Evolutionary conservation across 805 yeast genomes (phyloP), one percentile per base, ranked within the genome.

Genomic region (Yarrowia alimentaria): DNA sequence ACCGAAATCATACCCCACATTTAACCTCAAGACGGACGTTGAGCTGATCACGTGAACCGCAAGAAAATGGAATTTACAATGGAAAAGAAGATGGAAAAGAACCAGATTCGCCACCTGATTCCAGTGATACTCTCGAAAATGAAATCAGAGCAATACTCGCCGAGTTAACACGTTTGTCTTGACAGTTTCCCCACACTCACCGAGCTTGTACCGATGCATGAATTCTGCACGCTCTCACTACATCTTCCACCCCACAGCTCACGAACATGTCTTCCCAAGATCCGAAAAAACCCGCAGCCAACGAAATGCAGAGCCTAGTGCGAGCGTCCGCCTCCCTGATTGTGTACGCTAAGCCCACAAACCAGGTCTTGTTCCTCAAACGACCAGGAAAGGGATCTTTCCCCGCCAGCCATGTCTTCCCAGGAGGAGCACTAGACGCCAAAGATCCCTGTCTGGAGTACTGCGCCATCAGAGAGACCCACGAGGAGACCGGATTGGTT

Each of bases 391-490:
- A 43, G 28, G 66, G 65, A 13, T 38, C 63, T 6, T 64, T 55
- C 45, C 61, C 67, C 1, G 47, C 58, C 11, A 48, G 57, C 12
- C 62, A 62, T 48, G 68, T 62, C 14, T 64, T 63, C 35, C 68
- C 68, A 1, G 68, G 68, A 6, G 68, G 68, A 2, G 63, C 57
- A 1, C 29, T 55, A 13, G 68, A 64, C 12, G 42, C 56, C 4
- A 47, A 56, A 1, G 68, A 64, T 32, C 53, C 55, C 6, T 40
- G 52, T 21, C 49, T 58, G 26, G 55, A 54, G 19, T 56, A 61
- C 35, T 58, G 64, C 34, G 68, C 67, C 2, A 53, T 64, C 18
- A 53, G 68, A 16, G 68, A 64, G 31, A 61, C 65, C 1, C 64
- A 55, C 30, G 68, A 64, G 42, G 68, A 64, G 45, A 64, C 68